Evolutionary conservation across 2,329 filamentous ascomycete species (phyloP).

Genomic region (Claviceps purpurea): DNA sequence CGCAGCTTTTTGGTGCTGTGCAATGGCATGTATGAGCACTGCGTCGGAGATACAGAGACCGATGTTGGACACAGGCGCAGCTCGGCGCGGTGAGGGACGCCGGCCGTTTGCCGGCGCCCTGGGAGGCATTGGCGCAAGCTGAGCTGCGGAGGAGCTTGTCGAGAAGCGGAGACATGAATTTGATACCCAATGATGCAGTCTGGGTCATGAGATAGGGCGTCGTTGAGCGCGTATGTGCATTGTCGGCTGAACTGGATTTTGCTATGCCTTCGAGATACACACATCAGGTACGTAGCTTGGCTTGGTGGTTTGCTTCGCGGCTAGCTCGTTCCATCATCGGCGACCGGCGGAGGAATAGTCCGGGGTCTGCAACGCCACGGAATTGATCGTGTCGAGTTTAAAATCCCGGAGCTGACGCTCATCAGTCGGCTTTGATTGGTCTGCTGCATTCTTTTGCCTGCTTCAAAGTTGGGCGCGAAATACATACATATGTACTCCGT

Average conservation of each 20-base stretch:
- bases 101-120: conserved; percentile 15
- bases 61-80: conserved; percentile 8
- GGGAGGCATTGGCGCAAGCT: conserved; percentile 16
- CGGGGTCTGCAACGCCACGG: background rate
- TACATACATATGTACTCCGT: background rate
- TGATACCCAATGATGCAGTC: background rate
- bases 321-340: background rate
- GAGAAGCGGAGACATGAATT: background rate
- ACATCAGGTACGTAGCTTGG: no score
- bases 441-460: background rate
- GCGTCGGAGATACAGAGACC: conserved; percentile 20
- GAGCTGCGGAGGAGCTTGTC: background rate
- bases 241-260: background rate
- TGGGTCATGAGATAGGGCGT: background rate
- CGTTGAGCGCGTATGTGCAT: background rate
- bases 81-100: conserved; percentile 11
- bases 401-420: background rate
- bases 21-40: conserved; percentile 19
- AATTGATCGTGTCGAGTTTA: no score
- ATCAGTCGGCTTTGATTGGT: background rate
- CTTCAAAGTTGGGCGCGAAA: no score
- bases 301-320: no score
- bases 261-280: no score
- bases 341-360: background rate
- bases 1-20: conserved; percentile 15